Evolutionary conservation across 2,329 filamentous ascomycete genomes (phyloP), one percentile per base, ranked within the genome.

Genomic region (Epichloe gansuensis): DNA sequence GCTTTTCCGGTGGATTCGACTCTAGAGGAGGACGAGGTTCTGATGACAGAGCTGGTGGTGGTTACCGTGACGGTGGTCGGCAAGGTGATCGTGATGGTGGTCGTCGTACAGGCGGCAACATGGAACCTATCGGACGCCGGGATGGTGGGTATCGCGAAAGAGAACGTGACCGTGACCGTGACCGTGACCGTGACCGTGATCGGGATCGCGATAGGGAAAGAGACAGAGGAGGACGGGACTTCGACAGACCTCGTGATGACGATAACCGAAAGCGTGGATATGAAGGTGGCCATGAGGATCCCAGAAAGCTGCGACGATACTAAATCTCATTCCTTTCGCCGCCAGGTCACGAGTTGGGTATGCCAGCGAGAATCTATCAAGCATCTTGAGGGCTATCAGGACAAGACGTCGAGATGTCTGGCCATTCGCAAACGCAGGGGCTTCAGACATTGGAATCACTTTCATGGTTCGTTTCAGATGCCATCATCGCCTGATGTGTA

Each of bases 261-360:
- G 78, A 80, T 59, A 75, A 72, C 69, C 69, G 80, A 65, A 79
- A 87, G 75, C 81, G 84, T 65, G 77, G 82, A 50, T 89, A 86
- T 69, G 90, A 94, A 50, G 83, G 83, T 65, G 79, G 81, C 59
- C 85, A 91, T 71, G 89, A 95, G 64, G 91, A 95, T 68, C 79
- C 81, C 48, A 70, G 79, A 54, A 85, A 85, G 68, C 65, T 83
- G 56, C 80, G 81, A 58, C 78, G 81, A 58, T 85, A 85, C 70
- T 83, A 73, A 72, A 46, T 8, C 5, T 37, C 17, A 35, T 28
- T 12, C 17, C 39, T 28, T 45, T 4, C 17, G 12, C n/a, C 4
- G 37, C 11, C 17, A 17, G 9, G 8, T 25, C 48, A 28, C 28
- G 25, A 31, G 4, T 17, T 17, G 13, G 21, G 31, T 11, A 25